A percentile compares a stretch with the other conserved stretches of the same genome.
Conservation (phyloP, 495 filamentous ascomycete species). For the Trichoderma gamsii region DNA sequence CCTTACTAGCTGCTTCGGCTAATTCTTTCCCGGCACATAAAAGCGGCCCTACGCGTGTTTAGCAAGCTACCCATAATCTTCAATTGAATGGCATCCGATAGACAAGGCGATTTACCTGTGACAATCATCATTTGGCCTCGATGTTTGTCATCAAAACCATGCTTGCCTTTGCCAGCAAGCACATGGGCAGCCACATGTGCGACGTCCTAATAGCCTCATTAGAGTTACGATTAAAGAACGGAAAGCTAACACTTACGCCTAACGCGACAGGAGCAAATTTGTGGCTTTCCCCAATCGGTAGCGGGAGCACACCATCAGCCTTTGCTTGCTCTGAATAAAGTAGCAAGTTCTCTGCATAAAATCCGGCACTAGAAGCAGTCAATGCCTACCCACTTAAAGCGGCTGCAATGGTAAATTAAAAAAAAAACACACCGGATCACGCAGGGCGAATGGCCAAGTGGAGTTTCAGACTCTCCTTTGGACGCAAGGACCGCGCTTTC, state of each 20-base stretch:
- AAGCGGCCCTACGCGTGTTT: conserved; percentile 38
- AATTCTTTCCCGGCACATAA: conserved; percentile 47
- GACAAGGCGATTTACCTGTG: conserved; percentile 33
- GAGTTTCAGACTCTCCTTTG: conserved; percentile 40
- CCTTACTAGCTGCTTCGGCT: conserved; percentile 44
- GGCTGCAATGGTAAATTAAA: no score
- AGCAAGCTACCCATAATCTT: neutral
- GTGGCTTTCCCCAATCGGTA: conserved; percentile 46
- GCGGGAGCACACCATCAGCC: conserved; percentile 38
- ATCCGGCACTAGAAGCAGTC: conserved; percentile 35
- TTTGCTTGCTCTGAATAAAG: conserved; percentile 44
- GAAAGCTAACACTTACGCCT: conserved; percentile 28
- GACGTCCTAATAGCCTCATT: conserved; percentile 33
- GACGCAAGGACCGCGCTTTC: conserved; percentile 39
- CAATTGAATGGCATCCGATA: neutral
- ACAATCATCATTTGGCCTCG: conserved; percentile 51
- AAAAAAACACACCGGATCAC: conserved; percentile 46
- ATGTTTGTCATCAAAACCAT: conserved; percentile 50
- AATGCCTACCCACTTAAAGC: neutral
- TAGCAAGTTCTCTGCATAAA: conserved; percentile 54
- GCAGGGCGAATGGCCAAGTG: conserved; percentile 41
- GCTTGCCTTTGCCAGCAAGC: conserved; percentile 44
- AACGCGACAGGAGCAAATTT: conserved; percentile 51
- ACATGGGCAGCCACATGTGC: conserved; percentile 48
- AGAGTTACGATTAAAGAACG: neutral